phyloP scores from a whole-genome alignment of 768 basidiomycete species.

The Mycena rosella region DNA sequence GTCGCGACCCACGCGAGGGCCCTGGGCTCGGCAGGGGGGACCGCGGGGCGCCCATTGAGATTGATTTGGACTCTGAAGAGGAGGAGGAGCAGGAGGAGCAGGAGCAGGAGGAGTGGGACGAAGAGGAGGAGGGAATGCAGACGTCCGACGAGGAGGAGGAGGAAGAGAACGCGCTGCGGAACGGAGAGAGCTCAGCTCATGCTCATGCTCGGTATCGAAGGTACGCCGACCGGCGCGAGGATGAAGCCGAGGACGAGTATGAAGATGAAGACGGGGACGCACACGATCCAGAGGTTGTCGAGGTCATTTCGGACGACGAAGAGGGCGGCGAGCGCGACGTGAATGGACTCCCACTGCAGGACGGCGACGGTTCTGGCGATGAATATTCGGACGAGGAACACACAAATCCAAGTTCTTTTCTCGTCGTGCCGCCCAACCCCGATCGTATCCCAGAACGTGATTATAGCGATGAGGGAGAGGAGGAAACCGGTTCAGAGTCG shows the following conservation, averaged over 20 bases:
- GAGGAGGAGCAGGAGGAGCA: constrained; percentile 42
- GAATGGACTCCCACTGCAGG: constrained; percentile 19
- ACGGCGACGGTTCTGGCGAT: constrained; percentile 41
- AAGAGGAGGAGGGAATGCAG: constrained; percentile 37
- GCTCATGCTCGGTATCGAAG: constrained; percentile 40
- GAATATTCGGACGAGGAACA: constrained; percentile 34
- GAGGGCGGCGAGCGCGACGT: constrained; percentile 22
- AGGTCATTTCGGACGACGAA: constrained; percentile 45
- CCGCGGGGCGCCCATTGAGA: constrained; percentile 61
- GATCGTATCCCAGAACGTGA: constrained; percentile 18
- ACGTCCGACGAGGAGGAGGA: constrained; percentile 42
- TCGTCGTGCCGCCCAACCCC: constrained; percentile 4
- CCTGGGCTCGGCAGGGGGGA: constrained; percentile 60
- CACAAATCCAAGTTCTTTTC: constrained; percentile 3
- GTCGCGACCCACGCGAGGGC: constrained; percentile 71
- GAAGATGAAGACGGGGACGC: constrained; percentile 37
- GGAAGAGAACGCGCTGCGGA: constrained; percentile 40
- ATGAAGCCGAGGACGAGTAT: constrained; percentile 36
- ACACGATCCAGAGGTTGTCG: constrained; percentile 38
- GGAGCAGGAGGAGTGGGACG: constrained; percentile 42
- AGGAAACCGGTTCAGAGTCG: constrained; percentile 37
- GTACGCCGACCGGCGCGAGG: constrained; percentile 35
- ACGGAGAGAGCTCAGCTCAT: constrained; percentile 45
- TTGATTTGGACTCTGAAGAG: constrained; percentile 53
- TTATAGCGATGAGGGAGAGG: constrained; percentile 26